A percentile compares a stretch with the other conserved stretches of the same genome.
phyloP scores from a whole-genome alignment of 176 grass and related monocot species.

The Ensete ventricosum region DNA sequence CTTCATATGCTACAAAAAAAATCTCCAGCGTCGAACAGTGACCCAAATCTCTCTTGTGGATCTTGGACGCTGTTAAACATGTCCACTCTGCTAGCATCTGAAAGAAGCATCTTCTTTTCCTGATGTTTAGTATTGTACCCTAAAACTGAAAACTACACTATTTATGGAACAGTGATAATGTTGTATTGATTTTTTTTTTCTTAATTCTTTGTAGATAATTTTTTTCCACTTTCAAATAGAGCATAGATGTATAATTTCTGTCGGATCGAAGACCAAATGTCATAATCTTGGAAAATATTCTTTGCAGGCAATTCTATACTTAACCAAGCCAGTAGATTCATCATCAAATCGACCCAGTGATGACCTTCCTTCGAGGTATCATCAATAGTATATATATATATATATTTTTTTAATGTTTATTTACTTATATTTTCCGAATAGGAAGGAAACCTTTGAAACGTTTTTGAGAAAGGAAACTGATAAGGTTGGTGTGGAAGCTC shows the following conservation, averaged over 20 bases:
- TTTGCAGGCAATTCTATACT: constrained; percentile 61
- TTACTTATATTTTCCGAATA: constrained; percentile 8
- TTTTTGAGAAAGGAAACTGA: constrained; percentile 39
- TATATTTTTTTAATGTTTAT: background rate
- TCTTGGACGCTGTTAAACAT: too few relatives aligned
- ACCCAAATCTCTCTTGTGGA: too few relatives aligned
- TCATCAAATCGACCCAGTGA: constrained; percentile 76
- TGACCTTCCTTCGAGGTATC: constrained; percentile 59
- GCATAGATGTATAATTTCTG: background rate
- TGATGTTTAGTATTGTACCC: too few relatives aligned
- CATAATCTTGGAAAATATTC: background rate
- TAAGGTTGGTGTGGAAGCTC: constrained; percentile 49
- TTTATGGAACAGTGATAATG: too few relatives aligned
- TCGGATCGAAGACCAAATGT: background rate
- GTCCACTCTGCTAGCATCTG: too few relatives aligned
- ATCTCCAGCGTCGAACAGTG: too few relatives aligned
- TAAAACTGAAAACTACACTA: too few relatives aligned
- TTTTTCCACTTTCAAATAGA: background rate
- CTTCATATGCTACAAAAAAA: too few relatives aligned
- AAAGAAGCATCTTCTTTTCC: too few relatives aligned
- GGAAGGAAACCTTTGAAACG: constrained; percentile 61
- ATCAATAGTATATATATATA: background rate
- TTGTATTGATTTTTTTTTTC: background rate
- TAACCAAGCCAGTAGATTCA: constrained; percentile 56
- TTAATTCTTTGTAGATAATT: background rate